Evolutionary conservation across 176 grass and related monocot species (phyloP), one percentile per base, ranked within the genome.

Genomic region (Leersia perrieri): DNA sequence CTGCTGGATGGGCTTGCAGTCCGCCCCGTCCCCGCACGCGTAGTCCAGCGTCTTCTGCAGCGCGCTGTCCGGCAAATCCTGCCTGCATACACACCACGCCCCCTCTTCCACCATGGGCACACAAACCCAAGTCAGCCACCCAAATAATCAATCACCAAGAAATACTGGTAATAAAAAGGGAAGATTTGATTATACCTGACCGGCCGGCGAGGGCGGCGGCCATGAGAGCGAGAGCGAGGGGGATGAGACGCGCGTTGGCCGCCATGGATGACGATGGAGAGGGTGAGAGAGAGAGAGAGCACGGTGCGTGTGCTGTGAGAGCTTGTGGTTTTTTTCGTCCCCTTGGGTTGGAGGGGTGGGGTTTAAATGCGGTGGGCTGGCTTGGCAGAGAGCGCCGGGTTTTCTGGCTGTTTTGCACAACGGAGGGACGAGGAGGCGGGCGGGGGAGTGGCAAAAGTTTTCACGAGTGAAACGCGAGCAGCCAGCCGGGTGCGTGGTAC

Each of bases 21-120:
- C 90, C 9, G 92, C 95, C 30, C 92, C 88, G 45, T 20, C 70
- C 68, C 95, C 92, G 85, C 95, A 94, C 20, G 92, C 92, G 77
- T 92, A 98, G 81, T 98, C 92, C 32, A 94, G 70, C 70, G 92
- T 65, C 88, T 89, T 94, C 82, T 98, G 95, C 33, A 94, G 92
- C 80, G 31, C 1, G 20, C 1, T 1, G 58, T 92, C 92, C 32
- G 22, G 14, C 61, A 86, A 5, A 29, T 94, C 92, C 33, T 60
- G 0, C 63, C 88, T 89, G 66, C 95, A 98, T 15, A 92, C 57
- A 85, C 95, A 98, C 89, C 90, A 98, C 33, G 80, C 88, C 66
- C 80, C 92, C 29, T 94, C 95, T 94, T 68, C 70, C n/a, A n/a
- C n/a, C n/a, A n/a, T n/a, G n/a, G n/a, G n/a, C n/a, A n/a, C n/a